Base-by-base conservation (phyloP, 2,329 filamentous ascomycete species). In the Peltaster fructicola region DNA sequence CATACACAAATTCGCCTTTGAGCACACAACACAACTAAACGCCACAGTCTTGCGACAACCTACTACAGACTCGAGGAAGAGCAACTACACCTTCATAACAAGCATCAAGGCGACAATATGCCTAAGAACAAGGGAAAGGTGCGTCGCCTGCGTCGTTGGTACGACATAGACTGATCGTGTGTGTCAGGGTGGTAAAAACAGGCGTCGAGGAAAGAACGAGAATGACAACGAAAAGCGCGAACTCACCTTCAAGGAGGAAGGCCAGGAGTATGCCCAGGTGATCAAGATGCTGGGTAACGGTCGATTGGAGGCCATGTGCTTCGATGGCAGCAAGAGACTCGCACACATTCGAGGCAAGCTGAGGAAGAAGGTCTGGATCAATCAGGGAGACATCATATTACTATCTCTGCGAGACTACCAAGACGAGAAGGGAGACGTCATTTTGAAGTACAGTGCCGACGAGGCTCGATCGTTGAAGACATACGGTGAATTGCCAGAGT, bases 41-140 rank as follows among this genome's bases (percentile, higher is more conserved):
- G n/a, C n/a, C n/a, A n/a, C n/a, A n/a, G n/a, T n/a, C n/a, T n/a
- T n/a, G n/a, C n/a, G n/a, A n/a, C n/a, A n/a, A n/a, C n/a, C n/a
- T n/a, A n/a, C n/a, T n/a, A n/a, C n/a, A n/a, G n/a, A n/a, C n/a
- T n/a, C n/a, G n/a, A n/a, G n/a, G n/a, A n/a, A n/a, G n/a, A n/a
- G n/a, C n/a, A n/a, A n/a, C n/a, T n/a, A n/a, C 33, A 36, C 31
- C 31, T 18, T 17, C 22, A 16, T 14, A 22, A 13, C 20, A 22
- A 27, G 26, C 31, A 31, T 22, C 23, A 26, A 39, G 29, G 29
- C 33, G 37, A 43, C 57, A 73, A 58, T 35, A 93, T 93, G 84
- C 84, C 84, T 50, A 93, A 93, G 80, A 93, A 93, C 58, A 93
- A 93, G 74, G 84, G 84, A 84, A 93, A 92, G 64, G 82, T 91